phyloP scores from a whole-genome alignment of 2,329 filamentous ascomycete genomes.

The Rosellinia necatrix region DNA sequence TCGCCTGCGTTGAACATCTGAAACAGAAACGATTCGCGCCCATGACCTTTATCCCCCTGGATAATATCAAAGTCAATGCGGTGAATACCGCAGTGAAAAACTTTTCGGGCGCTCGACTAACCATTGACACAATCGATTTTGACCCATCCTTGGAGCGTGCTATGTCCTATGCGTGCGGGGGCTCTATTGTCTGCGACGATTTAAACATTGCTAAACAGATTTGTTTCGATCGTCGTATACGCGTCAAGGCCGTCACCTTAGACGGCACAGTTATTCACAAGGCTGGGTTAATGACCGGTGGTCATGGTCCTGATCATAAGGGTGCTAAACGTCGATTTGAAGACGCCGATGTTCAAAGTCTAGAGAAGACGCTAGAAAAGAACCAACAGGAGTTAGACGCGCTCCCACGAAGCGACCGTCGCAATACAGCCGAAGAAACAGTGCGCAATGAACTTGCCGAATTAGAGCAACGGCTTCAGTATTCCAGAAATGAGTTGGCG shows the following conservation, averaged over 20 bases:
- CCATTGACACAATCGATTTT: constrained; percentile 95
- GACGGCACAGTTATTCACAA: constrained; percentile 98
- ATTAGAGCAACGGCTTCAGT: constrained; percentile 75
- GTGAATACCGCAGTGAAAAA: constrained; percentile 91
- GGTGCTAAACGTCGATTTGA: constrained; percentile 83
- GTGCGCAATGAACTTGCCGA: constrained; percentile 79
- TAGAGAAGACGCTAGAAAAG: constrained; percentile 77
- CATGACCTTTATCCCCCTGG: constrained; percentile 92
- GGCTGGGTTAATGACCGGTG: constrained; percentile 94
- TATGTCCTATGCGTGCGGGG: constrained; percentile 93
- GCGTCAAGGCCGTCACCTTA: constrained; percentile 91
- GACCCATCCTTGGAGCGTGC: constrained; percentile 86
- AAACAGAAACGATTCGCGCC: constrained; percentile 86
- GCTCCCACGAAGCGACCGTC: constrained; percentile 78
- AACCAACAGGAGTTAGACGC: constrained; percentile 77
- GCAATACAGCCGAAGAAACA: constrained; percentile 76
- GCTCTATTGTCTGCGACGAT: constrained; percentile 91
- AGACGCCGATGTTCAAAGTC: constrained; percentile 83
- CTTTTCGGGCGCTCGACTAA: constrained; percentile 81
- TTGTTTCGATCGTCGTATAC: constrained; percentile 81
- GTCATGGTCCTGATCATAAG: constrained; percentile 76
- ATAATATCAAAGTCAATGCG: constrained; percentile 94
- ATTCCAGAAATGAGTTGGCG: constrained; percentile 74
- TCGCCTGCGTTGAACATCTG: constrained; percentile 92
- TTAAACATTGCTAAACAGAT: constrained; percentile 86